Percentiles rank a stretch among this genome's conserved stretches.
Evolutionary conservation across 73 alveolate genomes (phyloP).

Genomic region (Symbiodinium natans): DNA sequence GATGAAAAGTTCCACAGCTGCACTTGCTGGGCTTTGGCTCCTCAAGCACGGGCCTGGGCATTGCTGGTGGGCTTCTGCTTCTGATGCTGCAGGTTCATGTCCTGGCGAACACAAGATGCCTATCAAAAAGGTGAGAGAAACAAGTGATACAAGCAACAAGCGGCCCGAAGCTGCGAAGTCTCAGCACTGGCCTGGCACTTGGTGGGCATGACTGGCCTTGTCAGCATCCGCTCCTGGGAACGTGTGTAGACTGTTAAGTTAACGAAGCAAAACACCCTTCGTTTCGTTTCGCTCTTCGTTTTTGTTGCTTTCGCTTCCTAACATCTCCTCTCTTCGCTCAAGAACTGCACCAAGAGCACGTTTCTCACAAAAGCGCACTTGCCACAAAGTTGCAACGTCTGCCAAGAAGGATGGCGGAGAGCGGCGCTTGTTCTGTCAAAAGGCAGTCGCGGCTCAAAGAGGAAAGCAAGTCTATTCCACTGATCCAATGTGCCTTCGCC

Average conservation of each 20-base stretch:
- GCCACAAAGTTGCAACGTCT: conserved; percentile 21
- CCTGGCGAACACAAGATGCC: no score
- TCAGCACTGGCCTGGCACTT: neutral
- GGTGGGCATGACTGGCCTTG: conserved; percentile 62
- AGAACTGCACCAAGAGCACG: neutral
- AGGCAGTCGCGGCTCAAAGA: neutral
- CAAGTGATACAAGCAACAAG: no score
- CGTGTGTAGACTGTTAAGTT: neutral
- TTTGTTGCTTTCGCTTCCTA: no score
- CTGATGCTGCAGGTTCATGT: neutral
- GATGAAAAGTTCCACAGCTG: no score
- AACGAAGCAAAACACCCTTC: neutral
- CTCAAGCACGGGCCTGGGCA: no score
- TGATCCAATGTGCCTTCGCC: neutral
- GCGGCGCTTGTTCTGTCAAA: conserved; percentile 18
- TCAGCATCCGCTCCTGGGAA: conserved; percentile 64
- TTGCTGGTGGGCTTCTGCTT: neutral
- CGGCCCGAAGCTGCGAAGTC: no score
- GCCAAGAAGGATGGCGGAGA: conserved; percentile 81
- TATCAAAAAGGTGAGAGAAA: no score
- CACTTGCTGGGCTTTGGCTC: no score
- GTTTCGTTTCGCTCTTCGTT: no score
- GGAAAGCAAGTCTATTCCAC: neutral
- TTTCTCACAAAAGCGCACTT: neutral
- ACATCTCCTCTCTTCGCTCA: no score